Base-by-base conservation (phyloP, 495 filamentous ascomycete species). In the Penicillium dipodomyicola region DNA sequence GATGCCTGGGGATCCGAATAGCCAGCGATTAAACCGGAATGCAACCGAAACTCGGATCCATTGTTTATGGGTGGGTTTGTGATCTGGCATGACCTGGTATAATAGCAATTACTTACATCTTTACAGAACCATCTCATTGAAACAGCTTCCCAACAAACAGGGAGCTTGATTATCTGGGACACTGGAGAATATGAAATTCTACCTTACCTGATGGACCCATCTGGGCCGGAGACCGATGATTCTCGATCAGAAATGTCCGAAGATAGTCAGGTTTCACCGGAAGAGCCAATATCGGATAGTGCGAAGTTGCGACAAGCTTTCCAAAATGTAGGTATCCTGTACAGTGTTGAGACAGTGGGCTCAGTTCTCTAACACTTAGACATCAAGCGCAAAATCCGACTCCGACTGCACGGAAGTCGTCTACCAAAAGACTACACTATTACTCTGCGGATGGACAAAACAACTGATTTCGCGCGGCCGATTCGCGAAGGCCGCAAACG, bases 151-250 rank as follows among this genome's bases (percentile, higher is more conserved):
- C 46, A 58, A 11, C 70, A 71, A 12, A 87, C 83, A 0, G 86
- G 86, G 2, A 86, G 82, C 15, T 72, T 89, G 15, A 77, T 89
- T 14, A 85, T 89, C 35, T 89, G 85, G 86, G 86, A 89, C 54
- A 87, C 84, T 1, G 86, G 85, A 8, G 83, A 84, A 52, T 88
- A 88, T 61, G 72, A 77, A 49, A 60, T 88, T 23, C 72, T 89
- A 4, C 77, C 82, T 2, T 72, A 76, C 19, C 62, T 71, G 10
- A 53, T 58, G 17, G 50, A 57, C 0, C 49, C 72, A 48, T 65
- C 71, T 6, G 63, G 50, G 10, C 73, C 73, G 0, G 69, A 76
- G 25, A 79, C 74, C 9, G 80, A 81, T 27, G 76, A 81, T 50
- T 77, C 80, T 10, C 33, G 50, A 9, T 71, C 72, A 5, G 59